phyloP scores from a whole-genome alignment of 202 grass and related monocot genomes.

The Cymbopogon flexuosus region DNA sequence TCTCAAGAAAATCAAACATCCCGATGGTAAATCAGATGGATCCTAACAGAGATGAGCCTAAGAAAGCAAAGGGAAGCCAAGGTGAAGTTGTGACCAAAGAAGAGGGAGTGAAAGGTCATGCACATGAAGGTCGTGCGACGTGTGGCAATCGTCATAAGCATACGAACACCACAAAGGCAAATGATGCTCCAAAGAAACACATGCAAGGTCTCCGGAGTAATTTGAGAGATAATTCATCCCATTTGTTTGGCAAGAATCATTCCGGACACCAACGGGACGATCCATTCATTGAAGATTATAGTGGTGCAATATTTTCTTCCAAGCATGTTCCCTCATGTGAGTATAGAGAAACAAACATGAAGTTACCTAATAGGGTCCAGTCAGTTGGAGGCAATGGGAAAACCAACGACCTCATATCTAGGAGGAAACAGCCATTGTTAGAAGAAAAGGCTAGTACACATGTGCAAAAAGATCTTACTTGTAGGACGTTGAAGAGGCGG shows the following conservation, averaged over 20 bases:
- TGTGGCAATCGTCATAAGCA: neutral
- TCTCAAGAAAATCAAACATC: neutral
- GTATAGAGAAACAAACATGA: neutral
- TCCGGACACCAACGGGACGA: neutral
- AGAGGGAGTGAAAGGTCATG: neutral
- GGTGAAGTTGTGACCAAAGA: neutral
- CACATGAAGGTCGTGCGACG: neutral
- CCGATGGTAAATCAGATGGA: neutral
- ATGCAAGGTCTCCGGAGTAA: neutral
- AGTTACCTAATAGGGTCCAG: neutral
- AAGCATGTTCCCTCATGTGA: too few relatives aligned
- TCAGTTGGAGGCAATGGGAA: neutral
- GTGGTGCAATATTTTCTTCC: neutral
- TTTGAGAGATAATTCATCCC: neutral
- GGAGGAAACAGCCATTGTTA: neutral
- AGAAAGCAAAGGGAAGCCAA: neutral
- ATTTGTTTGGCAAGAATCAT: neutral
- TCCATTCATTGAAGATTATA: neutral
- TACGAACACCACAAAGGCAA: neutral
- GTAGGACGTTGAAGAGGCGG: neutral
- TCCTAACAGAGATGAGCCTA: neutral
- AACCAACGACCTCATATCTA: neutral
- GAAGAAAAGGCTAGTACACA: neutral
- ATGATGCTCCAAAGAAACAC: neutral
- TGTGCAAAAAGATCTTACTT: neutral